Conservation (phyloP, 2,329 filamentous ascomycete genomes). For the Beauveria sp. region DNA sequence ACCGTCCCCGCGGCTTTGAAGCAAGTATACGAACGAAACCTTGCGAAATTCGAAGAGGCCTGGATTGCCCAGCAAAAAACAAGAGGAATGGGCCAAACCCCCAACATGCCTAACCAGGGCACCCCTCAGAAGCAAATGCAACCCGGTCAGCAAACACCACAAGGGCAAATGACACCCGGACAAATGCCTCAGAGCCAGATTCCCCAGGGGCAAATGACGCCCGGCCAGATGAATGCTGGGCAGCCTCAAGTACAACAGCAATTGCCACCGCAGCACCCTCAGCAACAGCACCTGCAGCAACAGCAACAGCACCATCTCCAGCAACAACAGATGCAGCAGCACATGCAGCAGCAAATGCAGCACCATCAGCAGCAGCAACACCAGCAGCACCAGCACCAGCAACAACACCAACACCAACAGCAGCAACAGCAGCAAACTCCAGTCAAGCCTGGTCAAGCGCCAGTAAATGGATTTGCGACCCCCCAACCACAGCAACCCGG, state of each 20-base stretch:
- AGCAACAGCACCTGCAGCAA: constrained; percentile 35
- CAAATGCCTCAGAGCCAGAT: constrained; percentile 20
- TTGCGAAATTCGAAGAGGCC: constrained; percentile 68
- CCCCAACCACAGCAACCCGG: constrained; percentile 23
- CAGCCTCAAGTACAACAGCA: constrained; percentile 18
- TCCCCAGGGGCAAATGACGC: constrained; percentile 21
- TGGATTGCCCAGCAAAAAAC: constrained; percentile 51
- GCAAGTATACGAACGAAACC: constrained; percentile 65
- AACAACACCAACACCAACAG: constrained; percentile 4
- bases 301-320: constrained; percentile 24
- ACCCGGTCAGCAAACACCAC: constrained; percentile 32
- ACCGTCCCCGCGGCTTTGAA: constrained; percentile 63
- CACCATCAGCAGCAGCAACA: constrained; percentile 21
- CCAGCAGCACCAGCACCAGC: constrained; percentile 19
- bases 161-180: constrained; percentile 18
- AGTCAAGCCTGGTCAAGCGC: constrained; percentile 32
- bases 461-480: constrained; percentile 31
- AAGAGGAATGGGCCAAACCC: constrained; percentile 45
- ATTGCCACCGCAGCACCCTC: constrained; percentile 26
- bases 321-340: constrained; percentile 27
- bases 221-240: constrained; percentile 20
- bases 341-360: constrained; percentile 33
- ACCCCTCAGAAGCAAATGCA: constrained; percentile 28
- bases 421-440: constrained; percentile 20
- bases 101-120: constrained; percentile 21